phyloP scores from a whole-genome alignment of 2,329 filamentous ascomycete species.

The Penicillium griseofulvum region DNA sequence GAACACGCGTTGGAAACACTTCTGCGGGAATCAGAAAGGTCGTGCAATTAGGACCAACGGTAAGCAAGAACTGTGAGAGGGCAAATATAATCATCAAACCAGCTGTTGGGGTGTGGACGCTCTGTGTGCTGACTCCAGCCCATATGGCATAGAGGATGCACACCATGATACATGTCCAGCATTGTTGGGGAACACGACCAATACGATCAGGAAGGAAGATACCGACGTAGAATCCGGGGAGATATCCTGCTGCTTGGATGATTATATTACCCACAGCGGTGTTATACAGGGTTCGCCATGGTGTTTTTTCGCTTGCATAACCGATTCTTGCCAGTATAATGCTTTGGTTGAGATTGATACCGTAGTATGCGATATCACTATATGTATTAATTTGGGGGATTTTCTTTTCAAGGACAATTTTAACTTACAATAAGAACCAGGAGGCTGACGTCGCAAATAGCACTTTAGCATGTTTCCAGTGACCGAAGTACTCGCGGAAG shows the following conservation, averaged over 20 bases:
- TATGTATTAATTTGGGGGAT: not conserved
- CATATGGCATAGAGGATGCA: constrained; percentile 31
- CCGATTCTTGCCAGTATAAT: constrained; percentile 34
- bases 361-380: constrained; percentile 34
- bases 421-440: constrained; percentile 31
- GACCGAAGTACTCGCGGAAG: constrained; percentile 31
- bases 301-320: constrained; percentile 29
- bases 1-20: not conserved
- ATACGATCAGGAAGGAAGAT: constrained; percentile 26
- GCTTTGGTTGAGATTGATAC: constrained; percentile 37
- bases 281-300: constrained; percentile 34
- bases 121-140: constrained; percentile 24
- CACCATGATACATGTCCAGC: constrained; percentile 19
- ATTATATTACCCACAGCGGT: constrained; percentile 39
- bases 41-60: not conserved
- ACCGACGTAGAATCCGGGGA: constrained; percentile 24
- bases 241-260: constrained; percentile 22
- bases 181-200: constrained; percentile 23
- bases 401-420: not conserved
- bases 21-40: not conserved
- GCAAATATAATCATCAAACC: constrained; percentile 29
- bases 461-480: constrained; percentile 34
- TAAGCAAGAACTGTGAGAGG: constrained; percentile 29
- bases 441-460: constrained; percentile 32
- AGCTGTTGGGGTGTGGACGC: constrained; percentile 23